Evolutionary conservation across 2,329 filamentous ascomycete genomes (phyloP), one percentile per base, ranked within the genome.

Genomic region (Colletotrichum destructivum): DNA sequence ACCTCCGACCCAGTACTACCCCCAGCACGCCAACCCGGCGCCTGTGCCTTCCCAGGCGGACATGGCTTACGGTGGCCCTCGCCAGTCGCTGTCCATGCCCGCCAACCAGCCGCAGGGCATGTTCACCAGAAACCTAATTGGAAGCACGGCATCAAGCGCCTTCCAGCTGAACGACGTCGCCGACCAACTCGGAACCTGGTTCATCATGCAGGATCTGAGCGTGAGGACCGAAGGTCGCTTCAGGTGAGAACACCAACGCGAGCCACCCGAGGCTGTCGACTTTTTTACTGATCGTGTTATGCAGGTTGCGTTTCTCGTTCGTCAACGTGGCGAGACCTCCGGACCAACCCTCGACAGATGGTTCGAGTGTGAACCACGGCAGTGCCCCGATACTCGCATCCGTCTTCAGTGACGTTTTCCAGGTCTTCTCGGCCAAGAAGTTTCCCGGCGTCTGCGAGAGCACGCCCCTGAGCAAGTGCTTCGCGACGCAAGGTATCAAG

Each of bases 401-500:
- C 11, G 92, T 91, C 76, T 98, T 96, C 82, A 97, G 94, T 59
- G 93, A 97, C 5, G 88, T 91, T 3, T 98, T 99, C 85, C 94
- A 94, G 65, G 96, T 99, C 40, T 98, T 93, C 83, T 97, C 94
- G 2, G 96, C 96, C 59, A 99, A 99, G 88, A 98, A 98, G 79
- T 99, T 99, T 82, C 96, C 96, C 0, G 96, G 96, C 51, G 96
- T 99, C 1, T 98, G 97, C 69, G 96, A 98, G 80, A 97, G 93
- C 81, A 99, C 96, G 0, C 84, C 91, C 4, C 85, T 98, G 21
- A 98, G 95, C 87, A 98, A 97, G 82, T 94, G 91, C 73, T 98
- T 99, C 83, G 96, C 96, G 4, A 88, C 90, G 1, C 96, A 99
- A 79, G 96, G 96, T 31, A 97, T 98, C 83, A 98, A 98, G 83